Conservation (phyloP, 1,139 yeast genomes). For the Scheffersomyces cryptocercus region DNA sequence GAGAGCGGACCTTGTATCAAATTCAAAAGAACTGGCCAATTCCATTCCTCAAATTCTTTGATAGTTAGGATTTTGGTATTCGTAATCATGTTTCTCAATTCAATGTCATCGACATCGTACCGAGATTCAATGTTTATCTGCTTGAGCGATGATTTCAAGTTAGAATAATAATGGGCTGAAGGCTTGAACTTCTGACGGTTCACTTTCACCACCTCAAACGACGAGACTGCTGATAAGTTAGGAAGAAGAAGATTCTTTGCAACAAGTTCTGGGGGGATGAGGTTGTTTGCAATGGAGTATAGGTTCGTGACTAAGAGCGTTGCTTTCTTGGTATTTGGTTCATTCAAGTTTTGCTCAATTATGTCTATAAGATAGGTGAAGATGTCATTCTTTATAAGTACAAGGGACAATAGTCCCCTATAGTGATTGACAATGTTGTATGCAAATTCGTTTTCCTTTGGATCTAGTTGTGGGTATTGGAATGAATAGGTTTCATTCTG, state of each 20-base stretch:
- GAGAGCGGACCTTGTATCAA: slow-evolving; percentile 79
- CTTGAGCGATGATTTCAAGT: slow-evolving; percentile 27
- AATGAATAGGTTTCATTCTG: background rate
- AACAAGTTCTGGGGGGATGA: slow-evolving; percentile 48
- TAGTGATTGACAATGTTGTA: slow-evolving; percentile 53
- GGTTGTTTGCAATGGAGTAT: slow-evolving; percentile 51
- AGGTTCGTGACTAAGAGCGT: slow-evolving; percentile 65
- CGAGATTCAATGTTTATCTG: slow-evolving; percentile 47
- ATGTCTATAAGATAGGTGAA: slow-evolving; percentile 49
- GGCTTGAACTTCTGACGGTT: slow-evolving; percentile 27
- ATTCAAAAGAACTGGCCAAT: slow-evolving; percentile 72
- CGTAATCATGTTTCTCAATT: slow-evolving; percentile 64
- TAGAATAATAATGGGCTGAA: slow-evolving; percentile 22
- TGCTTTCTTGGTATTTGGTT: slow-evolving; percentile 56
- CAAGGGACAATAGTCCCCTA: slow-evolving; percentile 56
- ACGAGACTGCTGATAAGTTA: slow-evolving; percentile 12
- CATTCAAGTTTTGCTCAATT: slow-evolving; percentile 48
- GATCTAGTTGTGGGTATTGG: slow-evolving; percentile 4
- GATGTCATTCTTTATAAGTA: slow-evolving; percentile 59
- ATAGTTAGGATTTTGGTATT: slow-evolving; percentile 75
- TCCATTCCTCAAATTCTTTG: slow-evolving; percentile 84
- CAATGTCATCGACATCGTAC: slow-evolving; percentile 64
- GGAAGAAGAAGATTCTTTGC: slow-evolving; percentile 11
- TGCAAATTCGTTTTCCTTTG: slow-evolving; percentile 10
- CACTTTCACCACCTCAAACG: slow-evolving; percentile 46